phyloP scores from a whole-genome alignment of 129 eudicot genomes.

The Chrysanthemum seticuspe region DNA sequence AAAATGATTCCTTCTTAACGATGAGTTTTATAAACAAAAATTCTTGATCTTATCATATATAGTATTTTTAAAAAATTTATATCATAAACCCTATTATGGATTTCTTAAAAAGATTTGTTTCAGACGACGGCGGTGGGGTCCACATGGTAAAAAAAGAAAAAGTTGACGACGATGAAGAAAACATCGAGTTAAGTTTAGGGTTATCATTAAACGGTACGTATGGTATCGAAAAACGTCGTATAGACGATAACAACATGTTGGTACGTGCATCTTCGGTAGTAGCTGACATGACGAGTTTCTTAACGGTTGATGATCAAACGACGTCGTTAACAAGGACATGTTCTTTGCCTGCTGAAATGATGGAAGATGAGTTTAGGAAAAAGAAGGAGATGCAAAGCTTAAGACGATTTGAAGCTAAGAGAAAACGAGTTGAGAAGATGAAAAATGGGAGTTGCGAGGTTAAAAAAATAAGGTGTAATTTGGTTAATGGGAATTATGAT shows the following conservation, averaged over 20 bases:
- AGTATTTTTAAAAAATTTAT: too few species aligned
- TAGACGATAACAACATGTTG: slow-evolving; percentile 11
- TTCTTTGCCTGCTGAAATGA: slow-evolving; percentile 54
- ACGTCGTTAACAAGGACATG: slow-evolving; percentile 40
- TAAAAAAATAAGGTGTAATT: slow-evolving; percentile 4
- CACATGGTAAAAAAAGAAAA: slow-evolving; percentile 12
- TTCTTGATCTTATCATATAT: too few species aligned
- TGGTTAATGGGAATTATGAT: background rate
- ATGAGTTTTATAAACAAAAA: too few species aligned
- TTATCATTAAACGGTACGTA: slow-evolving; percentile 70
- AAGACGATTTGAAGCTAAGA: slow-evolving; percentile 58
- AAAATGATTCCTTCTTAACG: too few species aligned
- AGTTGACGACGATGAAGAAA: slow-evolving; percentile 23
- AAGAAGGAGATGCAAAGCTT: slow-evolving; percentile 55
- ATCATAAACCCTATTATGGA: slow-evolving; percentile 21
- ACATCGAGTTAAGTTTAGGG: slow-evolving; percentile 59
- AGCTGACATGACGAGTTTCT: slow-evolving; percentile 22
- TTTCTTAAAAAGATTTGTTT: slow-evolving; percentile 19
- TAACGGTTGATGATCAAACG: slow-evolving; percentile 12
- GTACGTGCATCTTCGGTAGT: slow-evolving; percentile 45
- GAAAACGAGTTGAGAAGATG: slow-evolving; percentile 49
- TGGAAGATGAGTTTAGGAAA: slow-evolving; percentile 56
- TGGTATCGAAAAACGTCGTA: slow-evolving; percentile 51
- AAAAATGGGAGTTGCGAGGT: slow-evolving; percentile 30
- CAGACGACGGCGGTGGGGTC: background rate